Evolutionary conservation across 2,329 filamentous ascomycete genomes (phyloP), one percentile per base, ranked within the genome.

Genomic region (Dactylellina sp.): DNA sequence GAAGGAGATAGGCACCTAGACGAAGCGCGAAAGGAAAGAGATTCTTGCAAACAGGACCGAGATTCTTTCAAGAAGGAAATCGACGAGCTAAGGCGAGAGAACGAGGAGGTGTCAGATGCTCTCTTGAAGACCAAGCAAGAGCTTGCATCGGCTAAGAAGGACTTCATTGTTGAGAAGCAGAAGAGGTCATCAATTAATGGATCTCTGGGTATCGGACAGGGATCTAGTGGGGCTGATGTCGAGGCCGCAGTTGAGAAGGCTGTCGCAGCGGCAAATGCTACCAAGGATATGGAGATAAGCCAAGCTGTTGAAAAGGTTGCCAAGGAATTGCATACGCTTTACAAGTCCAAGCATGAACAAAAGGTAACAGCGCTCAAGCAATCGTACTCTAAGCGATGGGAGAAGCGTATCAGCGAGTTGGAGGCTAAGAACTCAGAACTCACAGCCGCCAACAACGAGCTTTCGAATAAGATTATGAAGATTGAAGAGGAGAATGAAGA

Each of bases 331-430:
- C 95, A 99, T 80, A 86, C 89, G 0, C 86, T 97, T 9, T 99
- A 99, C 86, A 98, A 97, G 83, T 89, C 90, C 80, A 99, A 99
- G 83, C 95, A 99, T 81, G 94, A 98, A 83, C 92, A 89, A 75
- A 99, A 99, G 84, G 94, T 98, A 47, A 87, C 91, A 0, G 94
- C 93, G 2, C 85, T 99, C 76, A 98, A 90, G 83, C 89, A 89
- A 82, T 89, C 87, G 75, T 90, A 98, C 82, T 92, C 97, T 81
- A 87, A 87, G 50, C 89, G 94, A 62, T 95, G 92, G 87, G 92
- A 96, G 82, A 96, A 96, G 85, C 91, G 90, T 79, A 87, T 94
- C 65, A 87, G 87, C 61, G 91, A 94, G 78, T 86, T 97, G 1
- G 91, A 96, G 81, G 80, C 81, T 5, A 75, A 70, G 46, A 75